Evolutionary conservation across 1,284 basidiomycete species (phyloP).

Genomic region (Gomphus sp.): DNA sequence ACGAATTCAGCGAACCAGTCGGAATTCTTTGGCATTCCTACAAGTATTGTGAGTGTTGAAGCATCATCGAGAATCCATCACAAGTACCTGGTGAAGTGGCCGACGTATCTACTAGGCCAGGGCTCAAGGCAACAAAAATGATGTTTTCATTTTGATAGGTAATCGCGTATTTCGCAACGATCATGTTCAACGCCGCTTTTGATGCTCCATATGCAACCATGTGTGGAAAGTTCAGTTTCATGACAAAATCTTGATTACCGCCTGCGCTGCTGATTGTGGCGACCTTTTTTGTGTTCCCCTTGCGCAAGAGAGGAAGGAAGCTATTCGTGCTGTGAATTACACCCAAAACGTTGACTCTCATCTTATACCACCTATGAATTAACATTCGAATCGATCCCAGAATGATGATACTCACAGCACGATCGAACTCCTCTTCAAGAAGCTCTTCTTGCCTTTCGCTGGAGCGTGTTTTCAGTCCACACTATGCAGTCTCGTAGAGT

Average conservation of each 20-base stretch:
- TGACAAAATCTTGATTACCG: conserved; percentile 22
- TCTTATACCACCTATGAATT: neutral
- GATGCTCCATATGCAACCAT: conserved; percentile 24
- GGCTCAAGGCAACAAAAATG: conserved; percentile 26
- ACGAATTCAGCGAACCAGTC: neutral
- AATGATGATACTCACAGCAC: neutral
- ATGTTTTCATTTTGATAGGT: conserved; percentile 26
- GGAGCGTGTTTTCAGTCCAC: neutral
- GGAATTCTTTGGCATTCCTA: neutral
- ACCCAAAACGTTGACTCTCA: conserved; percentile 29
- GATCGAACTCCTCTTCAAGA: neutral
- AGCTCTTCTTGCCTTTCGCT: conserved; percentile 6
- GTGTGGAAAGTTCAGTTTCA: conserved; percentile 11
- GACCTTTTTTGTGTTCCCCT: conserved; percentile 27
- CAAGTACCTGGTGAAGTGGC: neutral
- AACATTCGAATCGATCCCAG: neutral
- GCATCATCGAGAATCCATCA: neutral
- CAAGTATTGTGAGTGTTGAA: neutral
- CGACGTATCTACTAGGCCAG: conserved; percentile 28
- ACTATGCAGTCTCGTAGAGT: too few species aligned
- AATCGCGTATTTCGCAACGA: conserved; percentile 28
- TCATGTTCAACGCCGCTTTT: conserved; percentile 31
- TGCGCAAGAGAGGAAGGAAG: conserved; percentile 30
- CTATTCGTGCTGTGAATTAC: conserved; percentile 26
- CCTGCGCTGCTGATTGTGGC: conserved; percentile 24